Evolutionary conservation across 2,329 filamentous ascomycete genomes (phyloP), one percentile per base, ranked within the genome.

Genomic region (Microcyclosporella mali): DNA sequence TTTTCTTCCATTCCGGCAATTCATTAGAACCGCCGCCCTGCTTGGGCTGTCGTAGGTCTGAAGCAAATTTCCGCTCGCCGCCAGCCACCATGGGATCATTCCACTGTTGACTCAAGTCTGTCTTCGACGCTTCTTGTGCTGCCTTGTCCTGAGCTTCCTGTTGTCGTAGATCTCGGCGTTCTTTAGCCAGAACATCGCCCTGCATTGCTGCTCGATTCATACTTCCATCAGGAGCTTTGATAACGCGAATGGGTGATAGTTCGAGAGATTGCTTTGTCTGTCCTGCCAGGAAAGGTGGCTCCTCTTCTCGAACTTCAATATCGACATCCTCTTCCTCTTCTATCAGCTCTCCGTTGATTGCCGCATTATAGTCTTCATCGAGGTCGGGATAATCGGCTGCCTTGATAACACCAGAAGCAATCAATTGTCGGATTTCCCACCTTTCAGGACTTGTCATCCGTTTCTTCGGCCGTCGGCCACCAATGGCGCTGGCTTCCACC

Each of bases 181-280:
- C 92, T 62, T 92, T 94, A 3, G 90, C 86, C 11, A 98, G 68
- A 3, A 82, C 77, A 12, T 90, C 89, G 33, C 92, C 90, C 7
- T 89, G 83, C 85, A 97, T 95, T 12, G 94, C 94, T 36, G 94
- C 88, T 58, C 92, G 79, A 62, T 98, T 98, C 66, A 98, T 82
- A 3, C 90, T 97, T n/a, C 92, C 92, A 65, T 98, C 92, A 0
- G 92, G 94, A 1, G 92, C 92, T 66, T 97, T 97, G 56, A 98
- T 87, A 16, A 98, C 89, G 51, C 94, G 79, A 49, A 98, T 98
- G 0, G 92, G 92, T 2, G 89, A 95, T 3, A 98, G 70, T 59
- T 98, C 92, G 7, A 98, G 73, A 8, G 88, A 95, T 61, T 95
- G 89, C 61, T 95, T 95, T 0, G 92, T 98, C 64, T 98, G 94